phyloP scores from a whole-genome alignment of 1,139 yeast species.

The Candida gigantensis region DNA sequence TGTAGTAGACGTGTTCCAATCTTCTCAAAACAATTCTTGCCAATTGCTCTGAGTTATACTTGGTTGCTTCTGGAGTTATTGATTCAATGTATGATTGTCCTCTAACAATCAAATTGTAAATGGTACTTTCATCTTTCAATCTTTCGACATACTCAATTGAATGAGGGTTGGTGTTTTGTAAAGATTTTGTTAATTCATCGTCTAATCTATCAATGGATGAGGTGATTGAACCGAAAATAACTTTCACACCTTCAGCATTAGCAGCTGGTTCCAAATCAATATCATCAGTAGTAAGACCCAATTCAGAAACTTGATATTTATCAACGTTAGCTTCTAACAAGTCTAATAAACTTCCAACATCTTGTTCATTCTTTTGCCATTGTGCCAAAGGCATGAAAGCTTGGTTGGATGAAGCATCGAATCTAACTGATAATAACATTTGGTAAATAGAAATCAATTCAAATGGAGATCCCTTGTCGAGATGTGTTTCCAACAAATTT shows the following conservation, averaged over 20 bases:
- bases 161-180: conserved; percentile 91
- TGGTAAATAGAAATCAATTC: conserved; percentile 79
- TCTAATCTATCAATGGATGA: conserved; percentile 91
- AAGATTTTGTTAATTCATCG: conserved; percentile 87
- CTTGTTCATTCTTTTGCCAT: conserved; percentile 74
- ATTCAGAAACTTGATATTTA: conserved; percentile 73
- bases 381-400: conserved; percentile 76
- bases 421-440: conserved; percentile 83
- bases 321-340: conserved; percentile 63
- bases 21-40: conserved; percentile 82
- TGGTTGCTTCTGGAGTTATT: conserved; percentile 49
- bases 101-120: conserved; percentile 77
- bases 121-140: conserved; percentile 78
- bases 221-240: conserved; percentile 80
- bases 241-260: conserved; percentile 64
- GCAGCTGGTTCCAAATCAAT: conserved; percentile 75
- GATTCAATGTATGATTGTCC: conserved; percentile 83
- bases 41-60: conserved; percentile 57
- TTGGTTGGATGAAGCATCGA: conserved; percentile 72
- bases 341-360: conserved; percentile 62
- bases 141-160: conserved; percentile 91
- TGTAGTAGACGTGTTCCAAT: conserved; percentile 90
- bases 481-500: conserved; percentile 48
- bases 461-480: conserved; percentile 47
- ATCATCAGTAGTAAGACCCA: conserved; percentile 76